phyloP scores from a whole-genome alignment of 306 rosid species.

The Oemleria cerasiformis region DNA sequence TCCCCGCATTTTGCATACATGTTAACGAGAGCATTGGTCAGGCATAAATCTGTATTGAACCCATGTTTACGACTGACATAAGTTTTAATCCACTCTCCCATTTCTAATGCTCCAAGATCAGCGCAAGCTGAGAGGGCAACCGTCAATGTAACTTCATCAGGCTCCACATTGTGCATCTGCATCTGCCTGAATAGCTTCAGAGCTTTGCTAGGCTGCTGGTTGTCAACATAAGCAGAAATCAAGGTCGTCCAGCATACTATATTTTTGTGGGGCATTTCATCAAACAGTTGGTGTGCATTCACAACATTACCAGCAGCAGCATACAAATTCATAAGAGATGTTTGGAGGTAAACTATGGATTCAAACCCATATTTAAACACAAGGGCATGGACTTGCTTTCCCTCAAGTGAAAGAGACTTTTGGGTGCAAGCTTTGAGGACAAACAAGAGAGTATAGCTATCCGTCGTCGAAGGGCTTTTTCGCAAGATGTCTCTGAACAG shows the following conservation, averaged over 20 bases:
- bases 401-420: conserved; percentile 28
- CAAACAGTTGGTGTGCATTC: conserved; percentile 42
- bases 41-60: conserved; percentile 35
- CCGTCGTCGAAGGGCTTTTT: conserved; percentile 32
- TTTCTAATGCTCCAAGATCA: conserved; percentile 47
- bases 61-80: conserved; percentile 22
- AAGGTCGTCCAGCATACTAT: conserved; percentile 49
- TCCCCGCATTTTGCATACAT: conserved; percentile 55
- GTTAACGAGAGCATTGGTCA: conserved; percentile 53
- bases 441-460: conserved; percentile 45
- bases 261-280: conserved; percentile 39
- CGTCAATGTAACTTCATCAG: conserved; percentile 44
- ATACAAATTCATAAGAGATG: conserved; percentile 42
- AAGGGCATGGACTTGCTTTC: conserved; percentile 46
- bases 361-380: conserved; percentile 45
- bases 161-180: conserved; percentile 45
- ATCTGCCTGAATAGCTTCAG: conserved; percentile 47
- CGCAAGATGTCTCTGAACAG: conserved; percentile 41
- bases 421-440: conserved; percentile 45
- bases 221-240: conserved; percentile 58
- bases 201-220: conserved; percentile 38
- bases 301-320: conserved; percentile 21
- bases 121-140: conserved; percentile 59
- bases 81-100: conserved; percentile 49
- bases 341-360: conserved; percentile 41